Percentiles rank a stretch among this genome's conserved stretches.
Evolutionary conservation across 169 alveolate species (phyloP).

Genomic region (Plasmodium vinckei): DNA sequence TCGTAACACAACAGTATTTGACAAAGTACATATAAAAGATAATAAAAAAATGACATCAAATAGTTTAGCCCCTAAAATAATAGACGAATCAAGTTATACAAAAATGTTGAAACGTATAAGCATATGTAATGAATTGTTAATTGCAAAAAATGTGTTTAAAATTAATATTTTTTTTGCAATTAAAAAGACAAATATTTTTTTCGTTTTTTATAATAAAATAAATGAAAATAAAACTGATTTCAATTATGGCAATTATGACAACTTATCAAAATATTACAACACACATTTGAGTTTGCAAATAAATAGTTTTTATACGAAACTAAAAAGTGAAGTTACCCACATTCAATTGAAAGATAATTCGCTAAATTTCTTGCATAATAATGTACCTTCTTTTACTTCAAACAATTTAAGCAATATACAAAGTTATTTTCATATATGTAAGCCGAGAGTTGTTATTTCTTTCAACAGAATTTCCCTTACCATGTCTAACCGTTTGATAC

Average conservation of each 20-base stretch:
- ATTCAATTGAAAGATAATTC: not conserved
- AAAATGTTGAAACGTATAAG: not conserved
- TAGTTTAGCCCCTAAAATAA: too few species aligned
- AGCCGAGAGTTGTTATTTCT: not conserved
- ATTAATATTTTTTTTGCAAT: not conserved
- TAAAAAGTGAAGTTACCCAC: not conserved
- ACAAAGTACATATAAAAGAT: not conserved
- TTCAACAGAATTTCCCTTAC: not conserved
- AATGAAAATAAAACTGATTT: not conserved
- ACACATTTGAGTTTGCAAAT: not conserved
- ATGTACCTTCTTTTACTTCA: not conserved
- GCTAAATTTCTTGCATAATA: not conserved
- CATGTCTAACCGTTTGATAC: too few species aligned
- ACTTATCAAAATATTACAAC: not conserved
- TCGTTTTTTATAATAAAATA: not conserved
- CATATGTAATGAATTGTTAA: not conserved
- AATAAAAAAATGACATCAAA: not conserved
- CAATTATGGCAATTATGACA: too few species aligned
- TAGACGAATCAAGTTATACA: not conserved
- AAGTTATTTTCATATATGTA: not conserved
- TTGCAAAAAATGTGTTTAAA: not conserved
- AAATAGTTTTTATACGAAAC: not conserved
- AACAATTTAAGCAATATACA: not conserved
- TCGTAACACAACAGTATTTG: not conserved
- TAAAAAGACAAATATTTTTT: not conserved